These are phyloP conservation scores for Botrytis byssoidea DNA, from an alignment of 2,329 filamentous ascomycete species.

Conservation along the genomic window DNA sequence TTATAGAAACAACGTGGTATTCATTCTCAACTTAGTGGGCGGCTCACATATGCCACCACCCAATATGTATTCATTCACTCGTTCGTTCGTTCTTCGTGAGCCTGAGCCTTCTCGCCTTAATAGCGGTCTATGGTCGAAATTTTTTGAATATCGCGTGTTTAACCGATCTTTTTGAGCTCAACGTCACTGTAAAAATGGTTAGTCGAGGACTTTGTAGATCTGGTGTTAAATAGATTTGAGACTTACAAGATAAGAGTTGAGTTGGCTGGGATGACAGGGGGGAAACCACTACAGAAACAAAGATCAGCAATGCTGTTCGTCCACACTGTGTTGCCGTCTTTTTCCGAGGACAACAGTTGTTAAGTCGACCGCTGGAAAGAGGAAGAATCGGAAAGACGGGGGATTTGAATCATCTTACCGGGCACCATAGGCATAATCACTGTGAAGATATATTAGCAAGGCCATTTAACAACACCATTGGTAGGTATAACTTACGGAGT, in stretches of 20 bases:
- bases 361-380: not conserved
- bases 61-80: slow-evolving; percentile 1
- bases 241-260: slow-evolving; percentile 83
- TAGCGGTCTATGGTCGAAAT: slow-evolving; percentile 25
- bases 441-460: slow-evolving; percentile 38
- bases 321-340: slow-evolving; percentile 15
- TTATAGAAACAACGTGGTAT: not conserved
- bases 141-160: slow-evolving; percentile 30
- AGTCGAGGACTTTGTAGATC: slow-evolving; percentile 20
- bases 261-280: slow-evolving; percentile 64
- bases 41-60: slow-evolving; percentile 8
- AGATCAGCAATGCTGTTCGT: slow-evolving; percentile 23
- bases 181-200: slow-evolving; percentile 55
- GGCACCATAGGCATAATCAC: slow-evolving; percentile 64
- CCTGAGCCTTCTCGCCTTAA: slow-evolving; percentile 25
- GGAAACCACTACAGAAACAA: slow-evolving; percentile 62
- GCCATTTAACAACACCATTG: not conserved
- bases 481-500: slow-evolving; percentile 55
- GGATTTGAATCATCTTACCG: slow-evolving; percentile 46
- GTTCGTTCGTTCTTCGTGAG: slow-evolving; percentile 16
- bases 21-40: slow-evolving; percentile 9
- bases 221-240: slow-evolving; percentile 7
- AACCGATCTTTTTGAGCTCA: slow-evolving; percentile 63
- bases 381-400: not conserved
- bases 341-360: not conserved